Base-by-base conservation (phyloP, 768 basidiomycete genomes). In the Lactifluus subvellereus region DNA sequence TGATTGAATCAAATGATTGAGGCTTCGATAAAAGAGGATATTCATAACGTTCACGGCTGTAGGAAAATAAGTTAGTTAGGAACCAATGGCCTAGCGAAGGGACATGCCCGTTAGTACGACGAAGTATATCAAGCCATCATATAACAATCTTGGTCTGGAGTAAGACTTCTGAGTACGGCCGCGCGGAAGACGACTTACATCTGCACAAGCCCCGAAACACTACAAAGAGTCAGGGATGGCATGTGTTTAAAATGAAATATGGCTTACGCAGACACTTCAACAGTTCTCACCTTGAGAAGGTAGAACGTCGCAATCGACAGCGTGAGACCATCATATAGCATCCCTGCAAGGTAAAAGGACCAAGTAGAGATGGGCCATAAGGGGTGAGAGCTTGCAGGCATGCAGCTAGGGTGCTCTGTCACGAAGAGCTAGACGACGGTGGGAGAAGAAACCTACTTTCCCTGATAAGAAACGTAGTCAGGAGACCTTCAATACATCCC, bases 101-200 rank as follows among this genome's bases (percentile, higher is more conserved):
- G 9, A 62, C 69, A 18, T 58, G 79, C 71, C 75, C 59, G 85
- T 83, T 47, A 88, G 72, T 4, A 75, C 76, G 33, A 85, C 66
- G 60, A 87, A 83, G 69, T 86, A 88, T 30, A 82, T 80, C 30
- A 88, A 72, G 32, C 87, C 87, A 65, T 89, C 85, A 60, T 83
- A 84, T 4, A 89, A 73, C 82, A 88, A 83, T 74, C 85, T 88
- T 66, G 20, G 11, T n/a, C 14, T 11, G 11, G 4, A n/a, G 35
- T 61, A 35, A 59, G 54, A 32, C 30, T 13, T 7, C 18, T 6
- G 16, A 14, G 20, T 50, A 47, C 22, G 18, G n/a, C n/a, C 32
- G 20, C 16, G 6, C 6, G 45, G 50, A 38, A 20, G 20, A 35
- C 7, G 43, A 63, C 73, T 7, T 59, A 74, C 73, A 72, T 66